Conservation (phyloP, 2,329 filamentous ascomycete genomes). For the Achaetomium macrosporum region DNA sequence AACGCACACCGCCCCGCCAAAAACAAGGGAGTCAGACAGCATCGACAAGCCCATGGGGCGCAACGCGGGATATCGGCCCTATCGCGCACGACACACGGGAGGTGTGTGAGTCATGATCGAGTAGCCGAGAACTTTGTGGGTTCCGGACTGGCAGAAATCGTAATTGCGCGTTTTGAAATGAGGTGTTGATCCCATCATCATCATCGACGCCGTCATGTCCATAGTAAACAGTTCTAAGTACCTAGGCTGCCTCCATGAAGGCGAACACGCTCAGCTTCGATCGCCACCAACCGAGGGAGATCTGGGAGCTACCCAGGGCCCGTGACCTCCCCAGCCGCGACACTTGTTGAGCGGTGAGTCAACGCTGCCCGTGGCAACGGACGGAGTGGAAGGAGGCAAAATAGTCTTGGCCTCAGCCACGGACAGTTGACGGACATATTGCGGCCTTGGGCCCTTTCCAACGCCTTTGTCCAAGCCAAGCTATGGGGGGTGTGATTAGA, state of each 20-base stretch:
- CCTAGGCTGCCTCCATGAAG: background rate
- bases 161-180: too few relatives aligned
- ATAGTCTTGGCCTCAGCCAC: constrained; percentile 2
- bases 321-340: background rate
- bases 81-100: background rate
- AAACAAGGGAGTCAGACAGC: too few relatives aligned
- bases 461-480: too few relatives aligned
- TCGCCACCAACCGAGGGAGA: background rate
- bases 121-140: background rate
- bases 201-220: too few relatives aligned
- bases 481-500: constrained; percentile 2
- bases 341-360: constrained; percentile 3
- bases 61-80: constrained; percentile 8
- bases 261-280: background rate
- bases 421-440: background rate
- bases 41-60: background rate
- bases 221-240: too few relatives aligned
- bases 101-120: constrained; percentile 4
- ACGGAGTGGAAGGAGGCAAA: background rate
- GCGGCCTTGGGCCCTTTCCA: constrained; percentile 10
- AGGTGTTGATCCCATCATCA: too few relatives aligned
- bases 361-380: constrained; percentile 1
- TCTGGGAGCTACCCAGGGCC: background rate
- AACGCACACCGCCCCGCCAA: background rate
- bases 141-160: too few relatives aligned